Base-by-base conservation (phyloP, 495 filamentous ascomycete species). In the Aspergillus diversus region DNA sequence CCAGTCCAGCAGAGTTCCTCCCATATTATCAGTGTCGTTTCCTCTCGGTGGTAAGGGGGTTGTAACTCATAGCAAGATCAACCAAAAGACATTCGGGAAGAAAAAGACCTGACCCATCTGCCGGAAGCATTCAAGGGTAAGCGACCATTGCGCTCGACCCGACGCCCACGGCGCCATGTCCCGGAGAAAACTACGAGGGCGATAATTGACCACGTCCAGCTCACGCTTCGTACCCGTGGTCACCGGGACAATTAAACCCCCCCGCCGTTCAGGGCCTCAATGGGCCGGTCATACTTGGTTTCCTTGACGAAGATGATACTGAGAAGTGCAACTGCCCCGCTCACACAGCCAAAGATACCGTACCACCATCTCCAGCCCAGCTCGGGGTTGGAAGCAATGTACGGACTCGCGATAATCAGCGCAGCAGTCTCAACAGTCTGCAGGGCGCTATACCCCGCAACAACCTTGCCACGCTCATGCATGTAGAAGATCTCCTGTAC, bases 41-140 rank as follows among this genome's bases (percentile, higher is more conserved):
- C 21, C 21, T n/a, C n/a, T n/a, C n/a, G n/a, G n/a, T n/a, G n/a
- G 21, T 1, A 2, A 2, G 21, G 21, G 21, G 21, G 21, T 1
- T 27, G 59, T 59, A 42, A 65, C 62, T 17, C 67, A 67, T 15
- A 70, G 42, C 21, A 70, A 21, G 12, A 70, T 34, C 1, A 70
- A 54, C 68, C 65, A 70, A 7, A 68, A 21, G 11, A 63, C 63
- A 33, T 60, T 66, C 15, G 68, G 68, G 13, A 70, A 54, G 15
- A 57, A 58, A 5, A 70, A 12, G 0, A 65, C 62, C 13, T 70
- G 68, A 0, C 57, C 21, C 33, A 65, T 49, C 4, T 70, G 68
- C 47, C 67, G 67, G 46, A 60, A 65, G 39, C 64, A 67, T 0
- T 42, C 57, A 0, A 60, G 49, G 1, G 64, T 53, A 34, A 63